These are phyloP conservation scores for Daldinia vernicosa DNA, from an alignment of 495 filamentous ascomycete genomes.

Conservation along the genomic window DNA sequence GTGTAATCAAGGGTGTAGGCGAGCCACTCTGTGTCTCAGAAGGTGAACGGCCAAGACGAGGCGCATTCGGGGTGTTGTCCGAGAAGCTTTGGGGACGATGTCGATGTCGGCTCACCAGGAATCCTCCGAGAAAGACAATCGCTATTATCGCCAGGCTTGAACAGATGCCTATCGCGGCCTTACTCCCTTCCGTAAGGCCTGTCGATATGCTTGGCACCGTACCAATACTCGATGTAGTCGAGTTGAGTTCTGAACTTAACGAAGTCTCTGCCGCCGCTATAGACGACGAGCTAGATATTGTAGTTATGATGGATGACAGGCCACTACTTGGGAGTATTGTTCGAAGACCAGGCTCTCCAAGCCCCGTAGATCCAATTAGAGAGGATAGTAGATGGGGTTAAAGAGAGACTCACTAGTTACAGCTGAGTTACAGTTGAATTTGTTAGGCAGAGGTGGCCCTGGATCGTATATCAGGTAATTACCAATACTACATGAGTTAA, in stretches of 20 bases:
- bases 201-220: conserved; percentile 21
- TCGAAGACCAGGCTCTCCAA: neutral
- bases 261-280: conserved; percentile 13
- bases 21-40: conserved; percentile 43
- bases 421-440: conserved; percentile 14
- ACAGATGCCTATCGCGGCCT: conserved; percentile 55
- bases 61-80: conserved; percentile 17
- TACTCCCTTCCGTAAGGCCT: conserved; percentile 49
- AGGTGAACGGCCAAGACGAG: conserved; percentile 28
- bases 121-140: conserved; percentile 49
- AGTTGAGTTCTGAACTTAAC: conserved; percentile 25
- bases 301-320: conserved; percentile 11
- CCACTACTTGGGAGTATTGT: neutral
- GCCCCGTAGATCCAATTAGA: neutral
- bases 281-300: conserved; percentile 4
- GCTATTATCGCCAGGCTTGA: conserved; percentile 47
- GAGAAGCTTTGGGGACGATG: conserved; percentile 32
- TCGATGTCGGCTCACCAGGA: conserved; percentile 46
- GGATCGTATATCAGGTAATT: conserved; percentile 51
- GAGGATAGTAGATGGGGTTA: neutral
- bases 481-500: conserved; percentile 47
- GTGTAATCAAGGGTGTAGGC: conserved; percentile 52
- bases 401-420: conserved; percentile 16
- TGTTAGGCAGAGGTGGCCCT: conserved; percentile 47
- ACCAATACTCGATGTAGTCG: conserved; percentile 18